phyloP scores from a whole-genome alignment of 2,329 filamentous ascomycete species.

The Colletotrichum tamarilloi region DNA sequence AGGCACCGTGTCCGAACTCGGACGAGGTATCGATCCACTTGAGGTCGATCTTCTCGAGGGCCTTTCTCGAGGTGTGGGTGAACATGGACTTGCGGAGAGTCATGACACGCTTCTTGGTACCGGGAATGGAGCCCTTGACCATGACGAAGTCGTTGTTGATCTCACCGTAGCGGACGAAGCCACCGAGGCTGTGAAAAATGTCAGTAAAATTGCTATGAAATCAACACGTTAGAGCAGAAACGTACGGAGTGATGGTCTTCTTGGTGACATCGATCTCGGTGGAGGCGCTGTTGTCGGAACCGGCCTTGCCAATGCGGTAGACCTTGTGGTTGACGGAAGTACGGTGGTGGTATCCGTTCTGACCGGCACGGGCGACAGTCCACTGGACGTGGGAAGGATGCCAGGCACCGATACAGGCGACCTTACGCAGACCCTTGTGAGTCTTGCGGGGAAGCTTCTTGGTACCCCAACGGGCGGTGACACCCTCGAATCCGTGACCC shows the following conservation, averaged over 20 bases:
- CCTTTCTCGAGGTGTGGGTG: slow-evolving; percentile 93
- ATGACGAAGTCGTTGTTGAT: slow-evolving; percentile 99
- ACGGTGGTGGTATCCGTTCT: slow-evolving; percentile 99
- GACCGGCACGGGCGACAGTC: slow-evolving; percentile 99
- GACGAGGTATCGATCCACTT: slow-evolving; percentile 99
- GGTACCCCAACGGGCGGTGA: slow-evolving; percentile 98
- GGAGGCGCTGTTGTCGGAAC: slow-evolving; percentile 90
- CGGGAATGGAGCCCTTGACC: slow-evolving; percentile 96
- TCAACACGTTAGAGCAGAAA: slow-evolving; percentile 47
- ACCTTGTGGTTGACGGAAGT: slow-evolving; percentile 99
- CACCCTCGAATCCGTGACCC: slow-evolving; percentile 98
- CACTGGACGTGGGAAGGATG: slow-evolving; percentile 99
- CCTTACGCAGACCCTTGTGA: slow-evolving; percentile 99
- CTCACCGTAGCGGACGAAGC: slow-evolving; percentile 99
- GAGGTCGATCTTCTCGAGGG: slow-evolving; percentile 98
- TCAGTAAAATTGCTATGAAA: slow-evolving; percentile 45
- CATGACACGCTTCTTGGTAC: slow-evolving; percentile 99
- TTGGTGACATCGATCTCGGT: slow-evolving; percentile 98
- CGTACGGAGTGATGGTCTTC: slow-evolving; percentile 99
- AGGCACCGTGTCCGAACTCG: slow-evolving; percentile 99
- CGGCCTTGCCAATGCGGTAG: slow-evolving; percentile 96
- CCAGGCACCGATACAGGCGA: slow-evolving; percentile 99
- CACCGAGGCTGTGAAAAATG: slow-evolving; percentile 79
- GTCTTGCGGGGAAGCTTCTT: slow-evolving; percentile 99
- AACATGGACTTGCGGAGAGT: slow-evolving; percentile 99